Base-by-base conservation (phyloP, 257 asterid genomes). In the Capsicum chinense region DNA sequence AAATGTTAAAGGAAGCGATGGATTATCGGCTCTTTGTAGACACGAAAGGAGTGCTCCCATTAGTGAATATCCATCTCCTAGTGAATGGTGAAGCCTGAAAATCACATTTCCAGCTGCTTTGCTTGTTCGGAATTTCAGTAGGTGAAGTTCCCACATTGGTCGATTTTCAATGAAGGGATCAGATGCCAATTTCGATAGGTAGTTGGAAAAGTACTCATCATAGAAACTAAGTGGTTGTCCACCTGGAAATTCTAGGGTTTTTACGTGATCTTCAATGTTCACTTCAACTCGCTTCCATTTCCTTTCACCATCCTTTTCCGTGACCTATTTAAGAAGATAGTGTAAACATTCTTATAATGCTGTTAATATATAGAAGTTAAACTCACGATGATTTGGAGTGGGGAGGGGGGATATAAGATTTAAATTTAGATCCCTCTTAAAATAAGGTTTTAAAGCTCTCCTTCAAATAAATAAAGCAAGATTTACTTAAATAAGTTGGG, bases 11-110 rank as follows among this genome's bases (percentile, higher is more conserved):
- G 90, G 89, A 12, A 81, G 58, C 5, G 50, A 11, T 56, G 90
- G 90, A 79, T 86, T 56, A 26, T 86, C 90, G 5, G 42, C 56
- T 81, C 90, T 88, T 56, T 86, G 83, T 13, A 88, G 59, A 79
- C 86, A 79, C 44, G 90, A 88, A 48, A 88, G 85, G 10, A 88
- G 86, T 39, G 84, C 86, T 48, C 89, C 88, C 86, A 88, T 82
- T 5, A 86, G 13, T 6, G 90, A 81, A 57, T 68, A 88, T 7
- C 89, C 89, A 84, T 88, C 90, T 54, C 90, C 88, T 19, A 88
- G 84, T 50, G 90, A 81, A 82, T 88, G 90, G 21, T 88, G 90
- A 52, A 88, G 86, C 71, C 70, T 84, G 79, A 86, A 88, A 17
- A 84, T 63, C 0, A 86, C 0, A 39, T 12, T 83, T 4, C 87